These are phyloP conservation scores for Plasmodium inui DNA, from an alignment of 169 alveolate species.

Conservation along the genomic window DNA sequence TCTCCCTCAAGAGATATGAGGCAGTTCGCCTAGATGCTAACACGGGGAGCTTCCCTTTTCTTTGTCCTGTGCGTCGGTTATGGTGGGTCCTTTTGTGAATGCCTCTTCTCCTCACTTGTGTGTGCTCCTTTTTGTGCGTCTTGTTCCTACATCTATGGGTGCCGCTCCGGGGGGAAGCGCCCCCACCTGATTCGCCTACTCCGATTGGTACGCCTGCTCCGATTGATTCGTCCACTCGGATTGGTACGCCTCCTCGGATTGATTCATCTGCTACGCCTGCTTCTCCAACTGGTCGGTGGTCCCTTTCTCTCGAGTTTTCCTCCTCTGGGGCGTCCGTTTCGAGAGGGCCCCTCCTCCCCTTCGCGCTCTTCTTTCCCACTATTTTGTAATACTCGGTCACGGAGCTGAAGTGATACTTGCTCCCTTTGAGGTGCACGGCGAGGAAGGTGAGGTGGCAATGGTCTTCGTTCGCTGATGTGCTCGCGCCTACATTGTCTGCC, in stretches of 20 bases:
- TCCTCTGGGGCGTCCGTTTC: not conserved
- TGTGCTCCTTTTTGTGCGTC: slow-evolving; percentile 1
- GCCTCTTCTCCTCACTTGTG: slow-evolving; percentile 10
- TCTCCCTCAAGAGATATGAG: not conserved
- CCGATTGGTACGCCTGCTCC: too few relatives aligned
- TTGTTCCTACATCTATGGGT: not conserved
- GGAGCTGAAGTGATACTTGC: slow-evolving; percentile 48
- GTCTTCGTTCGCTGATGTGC: not conserved
- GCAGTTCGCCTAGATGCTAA: not conserved
- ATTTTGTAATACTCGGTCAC: slow-evolving; percentile 30
- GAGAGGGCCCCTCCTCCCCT: not conserved
- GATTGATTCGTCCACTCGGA: too few relatives aligned
- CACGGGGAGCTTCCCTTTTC: not conserved
- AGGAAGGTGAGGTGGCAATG: slow-evolving; percentile 15
- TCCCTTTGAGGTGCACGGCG: slow-evolving; percentile 34
- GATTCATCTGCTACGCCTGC: not conserved
- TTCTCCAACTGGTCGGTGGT: not conserved
- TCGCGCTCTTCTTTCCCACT: not conserved
- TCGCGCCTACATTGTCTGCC: not conserved
- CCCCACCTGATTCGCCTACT: too few relatives aligned
- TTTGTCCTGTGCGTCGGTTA: not conserved
- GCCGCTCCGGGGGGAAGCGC: not conserved
- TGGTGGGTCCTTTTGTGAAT: slow-evolving; percentile 3
- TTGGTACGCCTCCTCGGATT: too few relatives aligned
- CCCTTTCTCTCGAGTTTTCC: not conserved